Base-by-base conservation (phyloP, 192 early-diverging fungal species). In the Backusella macrospora region DNA sequence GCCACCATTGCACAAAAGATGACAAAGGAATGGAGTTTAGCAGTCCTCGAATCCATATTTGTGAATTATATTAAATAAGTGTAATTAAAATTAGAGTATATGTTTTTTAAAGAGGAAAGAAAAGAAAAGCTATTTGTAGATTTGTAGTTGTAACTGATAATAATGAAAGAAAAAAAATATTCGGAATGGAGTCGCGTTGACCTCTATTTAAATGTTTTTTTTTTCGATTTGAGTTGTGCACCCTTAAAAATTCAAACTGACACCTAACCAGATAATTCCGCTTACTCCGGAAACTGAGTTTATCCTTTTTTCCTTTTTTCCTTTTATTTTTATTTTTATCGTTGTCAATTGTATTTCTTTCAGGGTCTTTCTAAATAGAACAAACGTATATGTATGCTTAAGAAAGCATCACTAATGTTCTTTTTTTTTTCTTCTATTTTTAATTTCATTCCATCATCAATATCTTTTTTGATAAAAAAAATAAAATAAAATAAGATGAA, bases 1-100 rank as follows among this genome's bases (percentile, higher is more conserved):
- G 78, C 78, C 9, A 76, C 64, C 38, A 68, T 63, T 7, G 71
- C 78, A 42, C 78, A 80, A 16, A 80, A 76, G 29, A 76, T n/a
- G 21, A 80, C 75, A 62, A 76, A 80, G 10, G 74, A 71, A 46
- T 70, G 40, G 43, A 75, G 39, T 23, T 37, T 18, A 46, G 68
- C 63, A 23, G 39, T 75, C 40, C 68, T 38, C 42, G 78, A 74
- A 67, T 79, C 78, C 64, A 70, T 76, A 18, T 21, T 55, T 64
- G 38, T 38, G 16, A n/a, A 34, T 59, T 59, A 39, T 16, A 6
- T 63, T 34, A 34, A 34, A 34, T 34, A 34, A 34, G 29, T 34
- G 0, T 34, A 34, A 16, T 64, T 64, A 38, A 55, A 18, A 8
- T 23, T 26, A 62, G 26, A 15, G 8, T 46, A 38, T n/a, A 64